Base-by-base conservation (phyloP, 2,329 filamentous ascomycete species). In the Pseudogymnoascus sp. region DNA sequence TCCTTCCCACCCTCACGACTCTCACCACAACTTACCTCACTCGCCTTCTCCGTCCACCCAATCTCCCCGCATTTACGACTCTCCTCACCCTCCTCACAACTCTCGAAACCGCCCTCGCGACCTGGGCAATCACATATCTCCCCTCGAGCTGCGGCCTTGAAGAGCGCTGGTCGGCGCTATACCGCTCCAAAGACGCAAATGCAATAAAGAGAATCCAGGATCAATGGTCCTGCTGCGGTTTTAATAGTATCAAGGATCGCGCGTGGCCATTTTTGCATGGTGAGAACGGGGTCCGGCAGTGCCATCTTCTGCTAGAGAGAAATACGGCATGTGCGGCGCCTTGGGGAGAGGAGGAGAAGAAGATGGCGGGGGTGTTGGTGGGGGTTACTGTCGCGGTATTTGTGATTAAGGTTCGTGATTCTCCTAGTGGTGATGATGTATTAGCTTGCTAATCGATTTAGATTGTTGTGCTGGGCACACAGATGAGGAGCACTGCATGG, bases 201-300 rank as follows among this genome's bases (percentile, higher is more conserved):
- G 72, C 77, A 1, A 80, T 90, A 62, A 75, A 78, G 42, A 72
- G 74, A 1, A 86, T 91, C 59, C 88, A 91, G 68, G 84, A 90
- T 69, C 72, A 79, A 0, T 80, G 89, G 33, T 70, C 80, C 6
- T 91, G 88, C 74, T 91, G 88, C 66, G 88, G 88, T 0, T 76
- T 89, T 35, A 78, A 78, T 61, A 79, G 76, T 4, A 70, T 83
- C 29, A 72, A 70, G 31, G 86, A 91, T 68, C 82, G 81, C 66
- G 80, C 82, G 0, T 89, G 80, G 76, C 88, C 87, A 0, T 89
- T 88, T 63, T 76, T 77, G 0, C 65, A 61, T 1, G 60, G 59
- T 1, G 7, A 27, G 10, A 5, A 5, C 35, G 13, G 8, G 5
- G 12, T 3, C n/a, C 4, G 35, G 12, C 13, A n/a, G n/a, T n/a